A percentile compares a stretch with the other conserved stretches of the same genome.
phyloP scores from a whole-genome alignment of 495 filamentous ascomycete species.

The Amphirosellinia nigrospora region DNA sequence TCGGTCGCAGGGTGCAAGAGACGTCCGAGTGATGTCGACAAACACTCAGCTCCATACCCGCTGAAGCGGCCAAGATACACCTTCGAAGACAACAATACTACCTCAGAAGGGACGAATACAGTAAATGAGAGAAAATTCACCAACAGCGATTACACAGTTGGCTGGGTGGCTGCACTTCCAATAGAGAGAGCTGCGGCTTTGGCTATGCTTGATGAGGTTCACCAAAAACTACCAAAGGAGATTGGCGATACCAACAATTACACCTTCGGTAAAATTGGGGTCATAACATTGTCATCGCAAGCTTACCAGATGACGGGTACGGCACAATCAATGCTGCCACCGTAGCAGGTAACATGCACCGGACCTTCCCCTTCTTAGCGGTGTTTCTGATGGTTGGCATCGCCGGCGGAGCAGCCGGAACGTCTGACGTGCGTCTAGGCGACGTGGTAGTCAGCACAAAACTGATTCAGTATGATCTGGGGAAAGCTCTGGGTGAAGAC shows the following conservation, averaged over 20 bases:
- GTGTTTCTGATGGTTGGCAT: conserved; percentile 54
- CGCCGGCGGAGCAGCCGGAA: conserved; percentile 46
- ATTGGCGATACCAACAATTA: conserved; percentile 42
- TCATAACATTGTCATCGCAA: conserved; percentile 54
- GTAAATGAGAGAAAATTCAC: neutral
- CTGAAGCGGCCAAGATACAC: neutral
- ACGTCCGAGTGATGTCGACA: neutral
- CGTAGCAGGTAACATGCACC: conserved; percentile 42
- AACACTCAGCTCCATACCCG: neutral
- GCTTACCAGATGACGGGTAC: conserved; percentile 43
- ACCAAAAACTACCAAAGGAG: conserved; percentile 7
- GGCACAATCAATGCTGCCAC: conserved; percentile 45
- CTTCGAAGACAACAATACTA: neutral
- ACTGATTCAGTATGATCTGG: conserved; percentile 51
- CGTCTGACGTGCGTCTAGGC: conserved; percentile 48
- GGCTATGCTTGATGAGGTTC: conserved; percentile 52
- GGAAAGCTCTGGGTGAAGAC: conserved; percentile 40
- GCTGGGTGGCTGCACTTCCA: conserved; percentile 54
- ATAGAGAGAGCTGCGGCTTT: conserved; percentile 52
- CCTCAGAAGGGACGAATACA: neutral
- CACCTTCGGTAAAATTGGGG: conserved; percentile 43
- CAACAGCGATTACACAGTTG: conserved; percentile 51
- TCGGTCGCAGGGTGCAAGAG: neutral
- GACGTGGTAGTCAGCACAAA: conserved; percentile 53
- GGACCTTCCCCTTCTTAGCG: conserved; percentile 43